phyloP scores from a whole-genome alignment of 2,329 filamentous ascomycete genomes.

The Aspergillus proliferans region DNA sequence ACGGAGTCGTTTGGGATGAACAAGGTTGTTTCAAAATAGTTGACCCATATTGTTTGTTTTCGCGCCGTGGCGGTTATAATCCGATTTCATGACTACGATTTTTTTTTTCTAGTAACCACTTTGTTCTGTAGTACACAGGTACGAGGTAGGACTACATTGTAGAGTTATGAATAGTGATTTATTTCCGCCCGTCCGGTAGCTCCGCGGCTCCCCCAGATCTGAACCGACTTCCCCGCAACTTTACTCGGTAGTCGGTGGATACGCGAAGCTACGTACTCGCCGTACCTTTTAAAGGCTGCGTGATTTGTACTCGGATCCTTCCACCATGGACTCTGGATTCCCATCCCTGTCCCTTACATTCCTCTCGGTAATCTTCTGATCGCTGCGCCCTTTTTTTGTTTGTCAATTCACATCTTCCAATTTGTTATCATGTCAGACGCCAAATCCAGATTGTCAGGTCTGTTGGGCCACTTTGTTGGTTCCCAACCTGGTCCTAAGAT shows the following conservation, averaged over 20 bases:
- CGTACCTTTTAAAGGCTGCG: too few species aligned
- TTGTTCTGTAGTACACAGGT: too few species aligned
- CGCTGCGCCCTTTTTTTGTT: too few species aligned
- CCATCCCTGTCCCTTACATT: too few species aligned
- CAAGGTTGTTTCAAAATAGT: constrained; percentile 36
- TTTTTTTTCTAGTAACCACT: too few species aligned
- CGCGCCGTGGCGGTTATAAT: constrained; percentile 40
- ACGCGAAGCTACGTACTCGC: too few species aligned
- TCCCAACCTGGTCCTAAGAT: not conserved
- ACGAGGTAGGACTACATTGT: too few species aligned
- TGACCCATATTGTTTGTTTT: constrained; percentile 28
- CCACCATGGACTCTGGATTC: too few species aligned
- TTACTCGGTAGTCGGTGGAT: constrained; percentile 9
- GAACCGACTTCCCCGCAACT: constrained; percentile 20
- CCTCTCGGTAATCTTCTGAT: too few species aligned
- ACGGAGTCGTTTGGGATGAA: constrained; percentile 36
- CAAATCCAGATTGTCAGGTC: constrained; percentile 21
- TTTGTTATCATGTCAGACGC: constrained; percentile 19
- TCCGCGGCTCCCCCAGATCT: constrained; percentile 2
- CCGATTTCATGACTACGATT: constrained; percentile 28
- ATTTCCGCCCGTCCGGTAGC: not conserved
- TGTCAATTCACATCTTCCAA: too few species aligned
- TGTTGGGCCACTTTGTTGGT: constrained; percentile 23
- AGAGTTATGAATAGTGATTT: too few species aligned
- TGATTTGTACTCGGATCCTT: too few species aligned